Evolutionary conservation across 2,329 filamentous ascomycete genomes (phyloP).

Genomic region (Pezicula carpinea): DNA sequence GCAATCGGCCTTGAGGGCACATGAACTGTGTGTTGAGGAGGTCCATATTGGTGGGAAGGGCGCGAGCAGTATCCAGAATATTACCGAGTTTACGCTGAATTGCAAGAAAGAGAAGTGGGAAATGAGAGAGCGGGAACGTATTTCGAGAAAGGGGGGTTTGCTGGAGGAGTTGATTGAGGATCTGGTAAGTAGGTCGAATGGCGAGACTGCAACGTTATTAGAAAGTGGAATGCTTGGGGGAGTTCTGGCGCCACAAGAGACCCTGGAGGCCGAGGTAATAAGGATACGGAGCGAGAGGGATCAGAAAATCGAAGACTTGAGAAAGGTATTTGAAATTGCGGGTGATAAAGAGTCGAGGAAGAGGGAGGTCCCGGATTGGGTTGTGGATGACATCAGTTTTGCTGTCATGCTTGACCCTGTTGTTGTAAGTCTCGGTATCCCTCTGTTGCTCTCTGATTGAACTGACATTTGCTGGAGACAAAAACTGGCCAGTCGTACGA

Average conservation of each 20-base stretch:
- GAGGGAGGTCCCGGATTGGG: slow-evolving; percentile 58
- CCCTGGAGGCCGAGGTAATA: slow-evolving; percentile 38
- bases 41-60: slow-evolving; percentile 63
- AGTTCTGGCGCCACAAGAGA: slow-evolving; percentile 33
- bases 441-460: neutral
- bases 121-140: slow-evolving; percentile 58
- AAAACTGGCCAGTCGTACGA: slow-evolving; percentile 91
- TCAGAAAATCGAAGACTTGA: slow-evolving; percentile 40
- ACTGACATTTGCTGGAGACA: slow-evolving; percentile 43
- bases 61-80: slow-evolving; percentile 69
- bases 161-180: slow-evolving; percentile 54
- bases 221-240: slow-evolving; percentile 36
- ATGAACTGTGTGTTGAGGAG: slow-evolving; percentile 62
- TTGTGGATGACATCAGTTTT: slow-evolving; percentile 73
- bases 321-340: slow-evolving; percentile 48
- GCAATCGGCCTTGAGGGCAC: slow-evolving; percentile 64
- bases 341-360: slow-evolving; percentile 45
- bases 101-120: slow-evolving; percentile 90
- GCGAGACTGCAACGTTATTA: slow-evolving; percentile 31
- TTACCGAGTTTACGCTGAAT: slow-evolving; percentile 69
- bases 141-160: slow-evolving; percentile 51
- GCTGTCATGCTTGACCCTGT: slow-evolving; percentile 67
- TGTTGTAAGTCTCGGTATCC: slow-evolving; percentile 27
- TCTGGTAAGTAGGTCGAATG: slow-evolving; percentile 41
- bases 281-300: slow-evolving; percentile 37